Evolutionary conservation across 208 protist species (phyloP), one percentile per base, ranked within the genome.

Genomic region (Wallacemonas sp.): DNA sequence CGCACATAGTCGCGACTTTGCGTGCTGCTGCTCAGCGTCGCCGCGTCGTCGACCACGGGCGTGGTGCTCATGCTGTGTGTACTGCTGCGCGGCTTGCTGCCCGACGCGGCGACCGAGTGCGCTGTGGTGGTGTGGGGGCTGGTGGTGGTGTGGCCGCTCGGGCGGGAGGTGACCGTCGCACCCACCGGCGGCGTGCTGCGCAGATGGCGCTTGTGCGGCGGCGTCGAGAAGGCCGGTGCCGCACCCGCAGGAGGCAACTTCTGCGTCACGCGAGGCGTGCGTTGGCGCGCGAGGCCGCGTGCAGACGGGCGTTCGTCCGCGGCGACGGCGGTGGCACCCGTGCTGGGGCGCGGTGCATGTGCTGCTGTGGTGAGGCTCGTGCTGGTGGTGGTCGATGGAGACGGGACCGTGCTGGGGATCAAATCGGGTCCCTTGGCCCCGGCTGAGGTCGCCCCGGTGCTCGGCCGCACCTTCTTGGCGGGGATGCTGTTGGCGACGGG

Each of bases 181-280:
- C n/a, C n/a, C n/a, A n/a, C n/a, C n/a, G n/a, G n/a, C n/a, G n/a
- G n/a, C n/a, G 44, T 22, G 31, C 29, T 59, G 52, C 52, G 52
- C 3, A 39, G 12, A 0, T 2, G 52, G 5, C 32, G 26, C n/a
- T 10, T 25, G 32, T 59, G 52, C 31, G 52, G 52, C 1, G 52
- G 52, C 16, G 1, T 23, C n/a, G 52, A 59, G 52, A 59, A 59
- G 52, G 10, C 22, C 26, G 26, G 52, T 14, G 11, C 49, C 8
- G 44, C n/a, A 25, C n/a, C 7, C 44, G 4, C 18, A 10, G 52
- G 52, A 3, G 52, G 52, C 3, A 12, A 8, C n/a, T 59, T 59
- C 14, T 59, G 26, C 31, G 32, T 59, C 31, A 59, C 10, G 11
- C 52, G 52, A 22, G 52, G 52, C 18, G 52, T 59, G 52, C 20